Evolutionary conservation across 1,284 basidiomycete species (phyloP).

Genomic region (Pascua sp.): DNA sequence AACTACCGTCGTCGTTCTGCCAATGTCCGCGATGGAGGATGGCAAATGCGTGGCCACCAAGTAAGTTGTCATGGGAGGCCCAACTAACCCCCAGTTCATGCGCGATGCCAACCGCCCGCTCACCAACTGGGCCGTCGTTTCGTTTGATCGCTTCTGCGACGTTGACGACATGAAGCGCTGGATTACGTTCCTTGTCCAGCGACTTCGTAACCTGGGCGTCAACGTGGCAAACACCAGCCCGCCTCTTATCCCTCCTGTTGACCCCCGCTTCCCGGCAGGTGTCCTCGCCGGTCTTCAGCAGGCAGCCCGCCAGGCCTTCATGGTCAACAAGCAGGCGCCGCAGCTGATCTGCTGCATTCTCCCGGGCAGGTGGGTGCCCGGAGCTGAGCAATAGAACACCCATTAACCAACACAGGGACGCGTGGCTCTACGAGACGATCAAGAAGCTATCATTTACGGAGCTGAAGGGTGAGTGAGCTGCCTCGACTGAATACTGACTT

Average conservation of each 20-base stretch:
- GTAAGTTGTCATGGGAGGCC: too few relatives aligned
- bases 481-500: not conserved
- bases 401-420: constrained; percentile 22
- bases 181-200: constrained; percentile 21
- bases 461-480: constrained; percentile 26
- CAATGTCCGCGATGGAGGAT: constrained; percentile 16
- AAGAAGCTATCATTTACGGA: constrained; percentile 46
- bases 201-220: constrained; percentile 29
- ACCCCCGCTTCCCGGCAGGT: constrained; percentile 22
- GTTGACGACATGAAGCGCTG: constrained; percentile 32
- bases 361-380: constrained; percentile 39
- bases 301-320: constrained; percentile 37
- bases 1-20: constrained; percentile 26
- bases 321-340: constrained; percentile 30
- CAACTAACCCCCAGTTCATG: constrained; percentile 30
- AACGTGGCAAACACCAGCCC: constrained; percentile 31
- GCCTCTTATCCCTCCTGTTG: constrained; percentile 27
- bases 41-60: constrained; percentile 29
- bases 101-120: constrained; percentile 32
- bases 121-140: constrained; percentile 43
- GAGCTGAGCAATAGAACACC: too few relatives aligned
- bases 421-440: constrained; percentile 50
- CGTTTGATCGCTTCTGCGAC: constrained; percentile 36
- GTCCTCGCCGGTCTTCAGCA: constrained; percentile 20
- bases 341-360: constrained; percentile 47